Base-by-base conservation (phyloP, 805 yeast genomes). In the Nadsonia fulvescens region DNA sequence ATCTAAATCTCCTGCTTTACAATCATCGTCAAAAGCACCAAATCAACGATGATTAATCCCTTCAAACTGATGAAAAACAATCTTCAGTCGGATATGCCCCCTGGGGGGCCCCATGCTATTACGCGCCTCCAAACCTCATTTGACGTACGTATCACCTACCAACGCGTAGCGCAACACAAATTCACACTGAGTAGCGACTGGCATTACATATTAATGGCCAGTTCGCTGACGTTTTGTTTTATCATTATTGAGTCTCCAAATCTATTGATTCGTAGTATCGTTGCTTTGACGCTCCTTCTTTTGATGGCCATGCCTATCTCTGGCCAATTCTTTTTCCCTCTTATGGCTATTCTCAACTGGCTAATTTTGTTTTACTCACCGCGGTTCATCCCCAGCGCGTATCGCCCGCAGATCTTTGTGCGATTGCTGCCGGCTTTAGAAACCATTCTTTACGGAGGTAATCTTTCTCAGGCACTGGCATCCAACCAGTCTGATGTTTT, bases 401-500 rank as follows among this genome's bases (percentile, higher is more conserved):
- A 73, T 63, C 70, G 86, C 44, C 93, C 94, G 4, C 74, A 82
- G n/a, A 86, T 83, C 37, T 66, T 71, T 24, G 95, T 83, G 30
- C 72, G 83, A 38, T 72, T 78, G 12, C 61, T 83, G 25, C 95
- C 96, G 0, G 89, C 92, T 3, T 59, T 82, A 54, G 96, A 83
- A 49, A 79, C 94, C 20, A 75, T 83, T 30, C 54, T 86, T 32
- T 83, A 81, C 44, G 95, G 95, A 27, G 93, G 83, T 42, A 77
- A 86, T 50, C 58, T 86, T 40, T 70, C 83, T 28, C 77, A 75
- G 39, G 70, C 83, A 13, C 60, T 82, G 40, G 89, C 94, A 1
- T 66, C 83, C 5, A 58, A 70, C 9, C 70, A 75, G 10, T 65
- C 60, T 33, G 47, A 74, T 2, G 39, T 68, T 5, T 54, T 78